These are phyloP conservation scores for Coemansia sp. DNA, from an alignment of 192 early-diverging fungal genomes.

Conservation along the genomic window DNA sequence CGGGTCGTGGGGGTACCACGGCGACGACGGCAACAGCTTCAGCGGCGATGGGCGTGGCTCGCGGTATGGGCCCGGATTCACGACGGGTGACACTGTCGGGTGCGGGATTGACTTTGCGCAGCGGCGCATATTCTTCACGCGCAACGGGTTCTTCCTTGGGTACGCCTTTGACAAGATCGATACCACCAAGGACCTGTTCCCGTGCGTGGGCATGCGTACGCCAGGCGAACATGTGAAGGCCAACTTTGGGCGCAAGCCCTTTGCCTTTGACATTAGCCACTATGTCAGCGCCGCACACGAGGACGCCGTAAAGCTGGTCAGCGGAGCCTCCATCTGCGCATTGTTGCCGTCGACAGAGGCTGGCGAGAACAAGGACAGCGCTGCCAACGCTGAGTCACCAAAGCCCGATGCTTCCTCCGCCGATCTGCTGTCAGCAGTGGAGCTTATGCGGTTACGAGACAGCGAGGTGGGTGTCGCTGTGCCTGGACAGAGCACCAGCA, in stretches of 20 bases:
- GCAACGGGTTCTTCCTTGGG: slow-evolving; percentile 77
- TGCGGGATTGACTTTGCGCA: slow-evolving; percentile 87
- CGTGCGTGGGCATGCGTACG: slow-evolving; percentile 62
- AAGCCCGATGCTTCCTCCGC: neutral
- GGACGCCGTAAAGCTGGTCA: slow-evolving; percentile 17
- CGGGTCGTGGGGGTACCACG: slow-evolving; percentile 95
- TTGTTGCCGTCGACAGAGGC: slow-evolving; percentile 13
- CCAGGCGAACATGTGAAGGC: slow-evolving; percentile 56
- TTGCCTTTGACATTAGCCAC: slow-evolving; percentile 60
- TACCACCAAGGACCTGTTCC: slow-evolving; percentile 50
- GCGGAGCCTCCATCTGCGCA: slow-evolving; percentile 1
- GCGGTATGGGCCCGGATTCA: slow-evolving; percentile 83
- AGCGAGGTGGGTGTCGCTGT: neutral
- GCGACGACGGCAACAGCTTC: slow-evolving; percentile 90
- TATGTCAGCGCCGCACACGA: slow-evolving; percentile 27
- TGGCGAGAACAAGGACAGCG: neutral
- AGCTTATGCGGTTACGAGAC: slow-evolving; percentile 8
- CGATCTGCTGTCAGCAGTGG: neutral
- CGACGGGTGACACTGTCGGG: slow-evolving; percentile 91
- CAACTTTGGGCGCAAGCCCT: slow-evolving; percentile 63
- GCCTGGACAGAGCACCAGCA: neutral
- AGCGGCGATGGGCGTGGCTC: slow-evolving; percentile 70
- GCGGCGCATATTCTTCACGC: slow-evolving; percentile 82
- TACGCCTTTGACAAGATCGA: slow-evolving; percentile 56
- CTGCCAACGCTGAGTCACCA: neutral